phyloP scores from a whole-genome alignment of 208 protist genomes.

The Naegleria lovaniensis region DNA sequence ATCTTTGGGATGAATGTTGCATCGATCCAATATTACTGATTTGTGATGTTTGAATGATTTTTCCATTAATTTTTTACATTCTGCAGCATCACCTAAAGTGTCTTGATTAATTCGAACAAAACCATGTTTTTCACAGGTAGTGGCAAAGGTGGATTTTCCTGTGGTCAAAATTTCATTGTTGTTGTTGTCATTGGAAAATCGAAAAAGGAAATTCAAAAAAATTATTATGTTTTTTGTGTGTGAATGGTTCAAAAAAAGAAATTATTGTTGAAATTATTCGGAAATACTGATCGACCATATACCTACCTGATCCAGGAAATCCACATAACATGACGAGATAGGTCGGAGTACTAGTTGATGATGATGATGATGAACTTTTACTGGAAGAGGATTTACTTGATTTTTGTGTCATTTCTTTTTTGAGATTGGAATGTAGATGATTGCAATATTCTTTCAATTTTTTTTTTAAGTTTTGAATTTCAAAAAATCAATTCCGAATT shows the following conservation, averaged over 20 bases:
- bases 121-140: background rate
- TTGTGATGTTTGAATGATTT: background rate
- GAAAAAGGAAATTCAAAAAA: too few species aligned
- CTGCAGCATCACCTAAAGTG: background rate
- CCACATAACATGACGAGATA: background rate
- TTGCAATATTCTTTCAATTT: too few species aligned
- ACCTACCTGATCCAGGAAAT: background rate
- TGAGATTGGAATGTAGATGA: too few species aligned
- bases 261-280: background rate
- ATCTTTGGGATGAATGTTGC: slow-evolving; percentile 14
- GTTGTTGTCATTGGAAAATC: too few species aligned
- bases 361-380: too few species aligned
- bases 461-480: too few species aligned
- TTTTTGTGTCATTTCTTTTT: too few species aligned
- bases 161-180: too few species aligned
- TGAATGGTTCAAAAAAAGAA: too few species aligned
- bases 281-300: background rate
- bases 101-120: background rate
- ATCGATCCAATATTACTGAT: background rate
- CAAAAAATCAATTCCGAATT: too few species aligned
- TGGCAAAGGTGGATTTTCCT: background rate
- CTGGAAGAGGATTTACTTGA: too few species aligned
- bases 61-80: slow-evolving; percentile 2
- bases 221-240: too few species aligned
- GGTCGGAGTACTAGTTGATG: background rate